These are phyloP conservation scores for Drosera capensis DNA, from an alignment of 148 eudicot genomes.

Conservation along the genomic window DNA sequence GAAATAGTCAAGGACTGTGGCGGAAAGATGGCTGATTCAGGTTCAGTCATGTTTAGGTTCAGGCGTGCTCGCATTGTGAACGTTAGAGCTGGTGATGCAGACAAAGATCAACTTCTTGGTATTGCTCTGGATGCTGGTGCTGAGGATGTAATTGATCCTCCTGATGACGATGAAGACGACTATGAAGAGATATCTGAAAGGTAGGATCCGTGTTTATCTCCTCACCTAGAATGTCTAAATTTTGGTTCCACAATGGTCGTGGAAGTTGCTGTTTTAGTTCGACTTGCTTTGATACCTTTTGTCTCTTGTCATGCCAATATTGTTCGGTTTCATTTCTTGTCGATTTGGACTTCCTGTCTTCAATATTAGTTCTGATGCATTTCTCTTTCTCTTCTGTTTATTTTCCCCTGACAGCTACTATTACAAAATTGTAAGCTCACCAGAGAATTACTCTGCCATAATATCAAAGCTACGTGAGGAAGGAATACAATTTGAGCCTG, in stretches of 20 bases:
- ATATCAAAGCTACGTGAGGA: constrained; percentile 66
- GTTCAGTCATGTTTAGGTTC: constrained; percentile 85
- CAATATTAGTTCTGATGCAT: background rate
- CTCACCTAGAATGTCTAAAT: too few species aligned
- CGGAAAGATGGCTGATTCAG: constrained; percentile 95
- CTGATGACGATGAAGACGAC: constrained; percentile 40
- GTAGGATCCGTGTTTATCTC: constrained; percentile 12
- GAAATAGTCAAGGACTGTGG: constrained; percentile 77
- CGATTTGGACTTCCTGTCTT: background rate
- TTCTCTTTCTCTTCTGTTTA: background rate
- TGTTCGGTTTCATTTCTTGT: too few species aligned
- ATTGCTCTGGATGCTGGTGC: constrained; percentile 96
- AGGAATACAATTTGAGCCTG: constrained; percentile 73
- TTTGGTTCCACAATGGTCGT: too few species aligned
- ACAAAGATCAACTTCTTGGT: constrained; percentile 61
- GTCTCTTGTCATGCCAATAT: too few species aligned
- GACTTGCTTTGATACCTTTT: too few species aligned
- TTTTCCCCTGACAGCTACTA: constrained; percentile 28
- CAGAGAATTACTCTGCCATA: constrained; percentile 52
- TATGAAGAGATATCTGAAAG: constrained; percentile 65
- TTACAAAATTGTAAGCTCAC: constrained; percentile 65
- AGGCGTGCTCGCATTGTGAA: constrained; percentile 64
- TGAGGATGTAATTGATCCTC: constrained; percentile 82
- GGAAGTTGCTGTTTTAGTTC: too few species aligned
- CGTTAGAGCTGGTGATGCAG: constrained; percentile 56